phyloP scores from a whole-genome alignment of 805 yeast genomes.

The Ogataea philodendri region DNA sequence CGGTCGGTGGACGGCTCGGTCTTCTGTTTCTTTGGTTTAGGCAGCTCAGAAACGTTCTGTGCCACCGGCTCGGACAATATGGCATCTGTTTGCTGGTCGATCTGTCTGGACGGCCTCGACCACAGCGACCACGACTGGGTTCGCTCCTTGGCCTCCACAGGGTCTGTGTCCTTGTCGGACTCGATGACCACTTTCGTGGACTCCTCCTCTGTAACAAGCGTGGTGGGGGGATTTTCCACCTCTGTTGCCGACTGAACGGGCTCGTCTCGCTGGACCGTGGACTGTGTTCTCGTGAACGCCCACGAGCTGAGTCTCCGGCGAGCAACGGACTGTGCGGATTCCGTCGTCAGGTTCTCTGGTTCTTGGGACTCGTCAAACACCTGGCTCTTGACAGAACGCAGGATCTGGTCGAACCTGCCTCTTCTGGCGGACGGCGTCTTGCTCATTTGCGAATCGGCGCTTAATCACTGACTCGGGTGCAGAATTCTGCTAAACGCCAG shows the following conservation, averaged over 20 bases:
- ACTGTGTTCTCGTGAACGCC: conserved; percentile 2
- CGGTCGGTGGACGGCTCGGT: conserved; percentile 5
- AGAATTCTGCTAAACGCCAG: too few relatives aligned
- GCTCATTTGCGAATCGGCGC: conserved; percentile 2
- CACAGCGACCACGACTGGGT: conserved; percentile 33
- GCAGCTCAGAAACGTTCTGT: conserved; percentile 7
- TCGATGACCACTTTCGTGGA: conserved; percentile 14
- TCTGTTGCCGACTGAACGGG: too few relatives aligned
- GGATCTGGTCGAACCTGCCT: conserved; percentile 10
- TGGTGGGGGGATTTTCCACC: too few relatives aligned
- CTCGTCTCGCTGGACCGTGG: too few relatives aligned
- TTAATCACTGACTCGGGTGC: too few relatives aligned
- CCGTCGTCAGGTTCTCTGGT: conserved; percentile 2
- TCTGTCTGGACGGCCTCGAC: conserved; percentile 13
- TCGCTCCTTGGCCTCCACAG: conserved; percentile 12
- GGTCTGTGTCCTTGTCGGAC: conserved; percentile 12
- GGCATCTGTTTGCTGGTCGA: conserved; percentile 5
- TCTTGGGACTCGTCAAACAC: conserved; percentile 20
- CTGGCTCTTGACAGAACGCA: conserved; percentile 23
- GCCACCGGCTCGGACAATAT: conserved; percentile 25
- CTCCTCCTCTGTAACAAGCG: conserved; percentile 10
- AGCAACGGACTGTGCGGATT: not conserved
- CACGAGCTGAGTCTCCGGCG: conserved; percentile 2
- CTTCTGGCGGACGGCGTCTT: conserved; percentile 5
- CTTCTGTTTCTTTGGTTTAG: conserved; percentile 16